A percentile compares a stretch with the other conserved stretches of the same genome.
Conservation (phyloP, 2,329 filamentous ascomycete species). For the Knoxdaviesia capensis region DNA sequence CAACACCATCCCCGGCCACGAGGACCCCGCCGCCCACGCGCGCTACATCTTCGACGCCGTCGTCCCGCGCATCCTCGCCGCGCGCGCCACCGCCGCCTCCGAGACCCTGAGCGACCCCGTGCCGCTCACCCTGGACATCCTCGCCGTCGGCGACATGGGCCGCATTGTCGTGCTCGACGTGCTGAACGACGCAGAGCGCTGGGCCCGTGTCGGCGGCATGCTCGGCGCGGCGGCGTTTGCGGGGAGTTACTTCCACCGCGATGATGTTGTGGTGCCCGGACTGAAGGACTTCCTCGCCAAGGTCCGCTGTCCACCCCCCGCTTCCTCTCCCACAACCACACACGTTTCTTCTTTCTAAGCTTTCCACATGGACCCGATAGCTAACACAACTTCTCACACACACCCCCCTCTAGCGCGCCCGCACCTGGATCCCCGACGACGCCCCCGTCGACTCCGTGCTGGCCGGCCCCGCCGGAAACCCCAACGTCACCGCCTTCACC, state of each 20-base stretch:
- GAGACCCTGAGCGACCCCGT: conserved; percentile 19
- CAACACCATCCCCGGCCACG: conserved; percentile 45
- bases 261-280: conserved; percentile 18
- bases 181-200: conserved; percentile 33
- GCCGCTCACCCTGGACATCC: conserved; percentile 39
- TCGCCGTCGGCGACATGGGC: conserved; percentile 46
- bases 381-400: conserved; percentile 7
- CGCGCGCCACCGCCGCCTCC: no score
- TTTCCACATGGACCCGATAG: not conserved
- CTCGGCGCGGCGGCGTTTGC: conserved; percentile 29
- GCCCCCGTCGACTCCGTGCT: conserved; percentile 31
- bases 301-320: conserved; percentile 15
- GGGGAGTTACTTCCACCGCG: conserved; percentile 21
- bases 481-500: conserved; percentile 16
- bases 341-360: not conserved
- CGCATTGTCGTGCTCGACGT: conserved; percentile 36
- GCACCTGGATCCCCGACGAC: conserved; percentile 37
- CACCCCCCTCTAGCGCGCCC: conserved; percentile 24
- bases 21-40: conserved; percentile 38
- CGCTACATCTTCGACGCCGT: conserved; percentile 44
- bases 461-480: conserved; percentile 28
- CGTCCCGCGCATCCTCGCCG: conserved; percentile 15
- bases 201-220: conserved; percentile 19
- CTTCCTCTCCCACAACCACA: not conserved
- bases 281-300: conserved; percentile 30